Conservation (phyloP, 2,329 filamentous ascomycete species). For the Coniochaeta ligniaria region DNA sequence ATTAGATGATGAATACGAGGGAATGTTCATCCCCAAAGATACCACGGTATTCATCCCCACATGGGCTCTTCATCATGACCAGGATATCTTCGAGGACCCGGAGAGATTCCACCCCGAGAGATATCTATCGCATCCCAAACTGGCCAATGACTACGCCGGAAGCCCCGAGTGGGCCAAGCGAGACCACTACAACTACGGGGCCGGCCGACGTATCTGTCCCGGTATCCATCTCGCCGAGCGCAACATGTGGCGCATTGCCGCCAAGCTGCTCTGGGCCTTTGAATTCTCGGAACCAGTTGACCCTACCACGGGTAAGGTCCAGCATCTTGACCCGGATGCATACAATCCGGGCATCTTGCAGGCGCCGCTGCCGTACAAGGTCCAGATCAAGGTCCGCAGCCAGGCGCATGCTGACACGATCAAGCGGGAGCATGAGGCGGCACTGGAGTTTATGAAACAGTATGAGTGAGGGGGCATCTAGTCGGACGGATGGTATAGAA, state of each 20-base stretch:
- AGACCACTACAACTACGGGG: constrained; percentile 22
- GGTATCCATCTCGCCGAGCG: constrained; percentile 35
- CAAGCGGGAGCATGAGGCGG: not conserved
- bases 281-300: constrained; percentile 4
- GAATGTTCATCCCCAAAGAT: constrained; percentile 25
- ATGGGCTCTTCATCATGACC: constrained; percentile 22
- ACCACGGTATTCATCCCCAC: constrained; percentile 21
- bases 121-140: constrained; percentile 1
- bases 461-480: too few species aligned
- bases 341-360: constrained; percentile 3
- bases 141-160: constrained; percentile 4
- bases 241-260: constrained; percentile 23
- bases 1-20: constrained; percentile 25
- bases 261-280: constrained; percentile 6
- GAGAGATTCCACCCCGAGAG: constrained; percentile 14
- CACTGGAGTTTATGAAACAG: too few species aligned
- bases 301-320: constrained; percentile 2
- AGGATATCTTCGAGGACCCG: constrained; percentile 15
- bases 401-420: not conserved
- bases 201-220: constrained; percentile 29
- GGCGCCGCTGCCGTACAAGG: constrained; percentile 3
- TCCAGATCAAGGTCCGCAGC: constrained; percentile 2
- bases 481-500: too few species aligned
- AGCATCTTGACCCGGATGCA: not conserved
- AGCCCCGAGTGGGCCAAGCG: constrained; percentile 2